Evolutionary conservation across 2,329 filamentous ascomycete genomes (phyloP).

Genomic region (Trichophaea hybrida): DNA sequence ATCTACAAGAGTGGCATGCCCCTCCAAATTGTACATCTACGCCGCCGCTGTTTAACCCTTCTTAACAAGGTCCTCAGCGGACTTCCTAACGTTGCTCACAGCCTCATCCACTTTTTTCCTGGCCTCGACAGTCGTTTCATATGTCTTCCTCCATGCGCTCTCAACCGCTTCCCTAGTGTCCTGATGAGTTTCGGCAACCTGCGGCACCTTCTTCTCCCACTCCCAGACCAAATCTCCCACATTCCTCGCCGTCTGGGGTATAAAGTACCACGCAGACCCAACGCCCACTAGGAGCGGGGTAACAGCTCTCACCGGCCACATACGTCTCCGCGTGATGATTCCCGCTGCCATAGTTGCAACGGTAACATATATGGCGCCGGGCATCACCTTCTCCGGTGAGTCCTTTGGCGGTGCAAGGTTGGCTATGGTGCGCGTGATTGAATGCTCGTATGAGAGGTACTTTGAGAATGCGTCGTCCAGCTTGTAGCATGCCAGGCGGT

Average conservation of each 20-base stretch:
- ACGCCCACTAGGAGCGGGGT: slow-evolving; percentile 69
- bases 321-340: slow-evolving; percentile 79
- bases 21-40: neutral
- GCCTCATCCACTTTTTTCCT: slow-evolving; percentile 39
- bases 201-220: slow-evolving; percentile 82
- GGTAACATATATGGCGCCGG: slow-evolving; percentile 79
- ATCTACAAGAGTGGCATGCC: neutral
- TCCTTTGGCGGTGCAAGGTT: slow-evolving; percentile 74
- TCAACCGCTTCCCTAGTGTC: slow-evolving; percentile 53
- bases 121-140: slow-evolving; percentile 58
- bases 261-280: slow-evolving; percentile 65
- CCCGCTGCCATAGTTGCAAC: slow-evolving; percentile 90
- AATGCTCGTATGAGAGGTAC: slow-evolving; percentile 72
- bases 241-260: slow-evolving; percentile 84
- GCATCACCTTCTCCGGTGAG: slow-evolving; percentile 76
- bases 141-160: slow-evolving; percentile 57
- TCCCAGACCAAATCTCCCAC: slow-evolving; percentile 74
- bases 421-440: slow-evolving; percentile 77
- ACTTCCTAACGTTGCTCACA: slow-evolving; percentile 40
- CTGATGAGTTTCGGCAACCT: slow-evolving; percentile 66
- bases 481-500: slow-evolving; percentile 59
- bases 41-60: slow-evolving; percentile 42
- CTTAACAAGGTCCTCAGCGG: slow-evolving; percentile 71
- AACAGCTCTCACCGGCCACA: slow-evolving; percentile 62
- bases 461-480: slow-evolving; percentile 70